Evolutionary conservation across 2,329 filamentous ascomycete genomes (phyloP), one percentile per base, ranked within the genome.

Genomic region (Fusarium nodosum): DNA sequence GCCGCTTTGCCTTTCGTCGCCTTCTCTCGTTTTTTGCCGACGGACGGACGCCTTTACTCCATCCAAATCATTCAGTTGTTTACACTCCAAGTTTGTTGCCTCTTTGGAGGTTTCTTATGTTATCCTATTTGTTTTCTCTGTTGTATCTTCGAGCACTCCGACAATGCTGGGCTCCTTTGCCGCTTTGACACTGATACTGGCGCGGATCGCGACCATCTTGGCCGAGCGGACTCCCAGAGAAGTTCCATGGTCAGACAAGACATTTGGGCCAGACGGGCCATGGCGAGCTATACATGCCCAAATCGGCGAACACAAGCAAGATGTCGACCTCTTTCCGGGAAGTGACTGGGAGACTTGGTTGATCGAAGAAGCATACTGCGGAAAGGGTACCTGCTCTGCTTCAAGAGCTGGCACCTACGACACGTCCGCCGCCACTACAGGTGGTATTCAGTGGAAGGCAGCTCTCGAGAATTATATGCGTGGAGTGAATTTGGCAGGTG

Each of bases 171-270:
- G 11, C 20, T 26, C n/a, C 22, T 13, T 50, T 42, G 8, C n/a
- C n/a, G 26, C 13, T 33, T 28, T 34, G 26, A 10, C 22, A 9
- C 13, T 38, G 26, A 26, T 38, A n/a, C 6, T 42, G 44, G 18
- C 26, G 26, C 26, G 44, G 7, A 46, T 46, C 26, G 44, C 7
- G 12, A 3, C 15, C 11, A 7, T 20, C 7, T 51, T 45, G 8
- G 58, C 53, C 18, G 31, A n/a, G 3, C 26, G 26, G 5, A 26
- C 38, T 6, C 58, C 58, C 2, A 33, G 45, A 33, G 53, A 61
- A 20, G 33, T 61, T 12, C 34, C 44, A 58, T 61, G 58, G 58
- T 31, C 58, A 22, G 53, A 58, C 11, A n/a, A 61, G 7, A 58
- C 20, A 16, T 61, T 31, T 16, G 58, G 58, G 1, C 38, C 58